Evolutionary conservation across 2,329 filamentous ascomycete species (phyloP), one percentile per base, ranked within the genome.

Genomic region (Penicillium griseofulvum): DNA sequence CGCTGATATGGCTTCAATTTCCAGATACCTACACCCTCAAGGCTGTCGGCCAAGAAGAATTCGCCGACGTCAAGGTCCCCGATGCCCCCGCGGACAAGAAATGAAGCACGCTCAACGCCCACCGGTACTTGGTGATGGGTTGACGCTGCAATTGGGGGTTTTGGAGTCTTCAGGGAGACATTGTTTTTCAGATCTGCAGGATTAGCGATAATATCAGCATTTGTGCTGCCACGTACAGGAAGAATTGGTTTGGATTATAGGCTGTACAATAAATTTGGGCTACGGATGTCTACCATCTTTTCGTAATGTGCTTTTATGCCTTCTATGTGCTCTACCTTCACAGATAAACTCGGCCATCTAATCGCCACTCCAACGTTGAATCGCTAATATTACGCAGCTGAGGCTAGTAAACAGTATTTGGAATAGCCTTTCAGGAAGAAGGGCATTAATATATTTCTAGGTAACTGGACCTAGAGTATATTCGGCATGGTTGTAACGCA

Each of bases 21-120:
- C 33, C 57, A 89, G 87, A 89, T 70, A 77, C 81, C 52, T 89
- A 84, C 72, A 90, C 87, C 39, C 88, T 99, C 71, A 84, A 81
- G 63, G 91, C 90, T 52, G 89, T 99, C 69, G 91, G 93, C 41
- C 94, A 97, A 76, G 94, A 97, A 74, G 90, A 97, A 64, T 99
- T 99, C 78, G 90, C 92, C 55, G 94, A 99, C 71, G 92, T 97
- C 66, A 87, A 91, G 71, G 87, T 97, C 36, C 94, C 94, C 28
- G 89, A 90, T 71, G 80, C 83, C 49, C 87, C 90, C 45, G 64
- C 49, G 54, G 50, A 70, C 57, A 64, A 71, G 56, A 65, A 71
- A 63, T 68, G 60, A 56, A 57, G 22, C 28, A 52, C 31, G 34
- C 31, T 29, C n/a, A 43, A 29, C 28, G n/a, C 22, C 28, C 37